A percentile compares a stretch with the other conserved stretches of the same genome.
phyloP scores from a whole-genome alignment of 2,329 filamentous ascomycete genomes.

The Aspergillus sp. region DNA sequence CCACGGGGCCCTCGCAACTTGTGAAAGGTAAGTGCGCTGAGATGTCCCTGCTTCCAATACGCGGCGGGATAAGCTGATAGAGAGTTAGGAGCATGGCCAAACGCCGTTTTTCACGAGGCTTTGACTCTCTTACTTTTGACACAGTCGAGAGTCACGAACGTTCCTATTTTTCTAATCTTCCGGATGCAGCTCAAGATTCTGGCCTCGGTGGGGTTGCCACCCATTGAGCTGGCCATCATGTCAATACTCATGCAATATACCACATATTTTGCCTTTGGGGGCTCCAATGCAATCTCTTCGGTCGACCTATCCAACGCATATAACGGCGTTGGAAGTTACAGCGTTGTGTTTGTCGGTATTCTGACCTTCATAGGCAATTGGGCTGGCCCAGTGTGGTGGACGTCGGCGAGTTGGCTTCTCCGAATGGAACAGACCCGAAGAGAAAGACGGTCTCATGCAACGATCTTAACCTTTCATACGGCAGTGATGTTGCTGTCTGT shows the following conservation, averaged over 20 bases:
- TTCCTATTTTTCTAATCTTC: constrained; percentile 80
- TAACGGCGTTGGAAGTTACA: constrained; percentile 84
- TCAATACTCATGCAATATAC: constrained; percentile 75
- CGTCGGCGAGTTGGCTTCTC: constrained; percentile 54
- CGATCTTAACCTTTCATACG: constrained; percentile 69
- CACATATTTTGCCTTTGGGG: constrained; percentile 86
- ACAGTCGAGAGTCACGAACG: constrained; percentile 80
- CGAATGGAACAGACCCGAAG: constrained; percentile 14
- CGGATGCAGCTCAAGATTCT: constrained; percentile 60
- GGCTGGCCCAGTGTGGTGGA: constrained; percentile 88
- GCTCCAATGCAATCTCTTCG: constrained; percentile 93
- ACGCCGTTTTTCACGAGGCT: constrained; percentile 57
- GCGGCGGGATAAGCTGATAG: constrained; percentile 4
- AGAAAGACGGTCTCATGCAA: constrained; percentile 52
- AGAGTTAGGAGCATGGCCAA: constrained; percentile 16
- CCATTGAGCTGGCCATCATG: constrained; percentile 64
- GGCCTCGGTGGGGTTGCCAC: constrained; percentile 38
- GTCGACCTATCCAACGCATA: constrained; percentile 93
- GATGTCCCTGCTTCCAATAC: neutral
- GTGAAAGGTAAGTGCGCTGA: constrained; percentile 17
- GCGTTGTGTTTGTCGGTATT: constrained; percentile 73
- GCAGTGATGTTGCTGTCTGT: constrained; percentile 66
- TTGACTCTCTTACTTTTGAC: constrained; percentile 79
- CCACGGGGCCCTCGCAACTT: neutral
- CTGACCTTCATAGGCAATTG: constrained; percentile 89